phyloP scores from a whole-genome alignment of 306 rosid genomes.

The Carpinus viminea region DNA sequence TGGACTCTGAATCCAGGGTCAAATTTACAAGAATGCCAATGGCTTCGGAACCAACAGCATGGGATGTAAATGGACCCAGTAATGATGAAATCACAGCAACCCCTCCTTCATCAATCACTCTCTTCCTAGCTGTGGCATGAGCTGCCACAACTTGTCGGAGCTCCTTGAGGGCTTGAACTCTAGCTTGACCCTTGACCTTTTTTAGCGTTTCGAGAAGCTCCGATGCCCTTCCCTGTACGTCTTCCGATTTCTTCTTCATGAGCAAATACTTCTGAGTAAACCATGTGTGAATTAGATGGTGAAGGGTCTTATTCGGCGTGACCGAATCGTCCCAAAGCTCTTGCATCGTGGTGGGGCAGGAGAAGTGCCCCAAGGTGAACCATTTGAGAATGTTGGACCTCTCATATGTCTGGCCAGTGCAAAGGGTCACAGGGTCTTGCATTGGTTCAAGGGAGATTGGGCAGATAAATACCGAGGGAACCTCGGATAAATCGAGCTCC shows the following conservation, averaged over 20 bases:
- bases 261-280: slow-evolving; percentile 68
- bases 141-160: slow-evolving; percentile 55
- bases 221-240: slow-evolving; percentile 70
- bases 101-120: slow-evolving; percentile 59
- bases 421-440: slow-evolving; percentile 85
- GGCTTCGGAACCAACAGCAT: slow-evolving; percentile 73
- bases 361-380: slow-evolving; percentile 67
- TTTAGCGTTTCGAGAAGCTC: slow-evolving; percentile 67
- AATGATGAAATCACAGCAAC: slow-evolving; percentile 54
- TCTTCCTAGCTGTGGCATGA: slow-evolving; percentile 58
- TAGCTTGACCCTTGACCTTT: slow-evolving; percentile 74
- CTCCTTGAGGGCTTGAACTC: slow-evolving; percentile 77
- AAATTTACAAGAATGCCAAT: slow-evolving; percentile 64
- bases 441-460: slow-evolving; percentile 85
- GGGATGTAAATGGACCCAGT: slow-evolving; percentile 73
- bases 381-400: slow-evolving; percentile 75
- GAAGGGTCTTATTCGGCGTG: slow-evolving; percentile 68
- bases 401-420: slow-evolving; percentile 84
- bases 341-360: slow-evolving; percentile 86
- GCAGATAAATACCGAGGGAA: slow-evolving; percentile 72
- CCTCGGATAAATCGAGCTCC: slow-evolving; percentile 67
- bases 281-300: slow-evolving; percentile 60
- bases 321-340: slow-evolving; percentile 87
- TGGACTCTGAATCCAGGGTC: slow-evolving; percentile 65
- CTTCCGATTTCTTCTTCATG: slow-evolving; percentile 76